These are phyloP conservation scores for Trichoderma guizhouense DNA, from an alignment of 2,329 filamentous ascomycete genomes.

Conservation along the genomic window DNA sequence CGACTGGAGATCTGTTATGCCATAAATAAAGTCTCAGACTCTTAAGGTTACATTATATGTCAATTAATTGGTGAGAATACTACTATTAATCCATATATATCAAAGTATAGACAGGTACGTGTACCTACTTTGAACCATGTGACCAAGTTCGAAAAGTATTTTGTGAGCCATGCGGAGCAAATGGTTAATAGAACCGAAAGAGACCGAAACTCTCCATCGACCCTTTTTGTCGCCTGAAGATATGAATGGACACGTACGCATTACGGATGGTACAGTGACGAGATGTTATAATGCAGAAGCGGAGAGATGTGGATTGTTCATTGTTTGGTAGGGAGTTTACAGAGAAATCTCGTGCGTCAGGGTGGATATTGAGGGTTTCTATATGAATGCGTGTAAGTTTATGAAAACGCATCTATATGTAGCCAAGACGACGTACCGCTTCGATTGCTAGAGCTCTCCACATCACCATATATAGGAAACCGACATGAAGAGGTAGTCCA, in stretches of 20 bases:
- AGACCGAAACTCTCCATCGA: not conserved
- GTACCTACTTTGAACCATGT: not conserved
- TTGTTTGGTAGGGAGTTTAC: not conserved
- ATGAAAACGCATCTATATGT: not conserved
- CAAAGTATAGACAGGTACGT: not conserved
- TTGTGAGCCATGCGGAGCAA: not conserved
- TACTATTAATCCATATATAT: rapidly evolving
- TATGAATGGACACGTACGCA: not conserved
- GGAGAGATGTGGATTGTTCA: not conserved
- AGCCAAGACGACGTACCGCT: not conserved
- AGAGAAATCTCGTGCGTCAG: not conserved
- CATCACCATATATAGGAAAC: not conserved
- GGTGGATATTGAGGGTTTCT: not conserved
- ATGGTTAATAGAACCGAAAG: not conserved
- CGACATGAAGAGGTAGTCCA: not conserved
- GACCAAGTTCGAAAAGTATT: not conserved
- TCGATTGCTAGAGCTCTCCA: rapidly evolving
- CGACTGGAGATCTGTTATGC: not conserved
- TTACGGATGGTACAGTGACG: not conserved
- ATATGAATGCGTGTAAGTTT: not conserved
- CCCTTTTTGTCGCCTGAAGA: rapidly evolving
- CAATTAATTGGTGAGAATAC: rapidly evolving
- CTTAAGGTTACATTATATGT: not conserved
- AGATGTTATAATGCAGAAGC: not conserved
- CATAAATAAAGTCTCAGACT: not conserved